Evolutionary conservation across 257 asterid genomes (phyloP).

Genomic region (Nemophila menziesii): DNA sequence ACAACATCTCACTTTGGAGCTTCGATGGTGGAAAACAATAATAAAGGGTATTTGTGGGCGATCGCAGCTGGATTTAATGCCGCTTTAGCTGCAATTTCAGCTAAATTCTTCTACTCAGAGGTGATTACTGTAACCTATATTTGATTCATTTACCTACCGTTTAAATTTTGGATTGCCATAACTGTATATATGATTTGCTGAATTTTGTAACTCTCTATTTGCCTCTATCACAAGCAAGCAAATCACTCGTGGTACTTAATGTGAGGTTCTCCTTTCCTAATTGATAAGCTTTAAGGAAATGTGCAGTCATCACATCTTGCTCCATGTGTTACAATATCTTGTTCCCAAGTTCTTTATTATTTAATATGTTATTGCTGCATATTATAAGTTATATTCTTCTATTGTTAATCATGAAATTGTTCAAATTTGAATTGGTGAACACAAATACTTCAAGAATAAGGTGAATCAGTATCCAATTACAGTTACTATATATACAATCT

Average conservation of each 20-base stretch:
- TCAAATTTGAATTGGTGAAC: too few species aligned
- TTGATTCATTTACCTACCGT: background rate
- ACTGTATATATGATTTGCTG: background rate
- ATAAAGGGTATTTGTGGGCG: slow-evolving; percentile 69
- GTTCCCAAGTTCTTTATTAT: too few species aligned
- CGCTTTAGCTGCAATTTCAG: slow-evolving; percentile 79
- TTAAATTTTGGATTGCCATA: background rate
- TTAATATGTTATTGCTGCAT: too few species aligned
- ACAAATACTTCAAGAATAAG: too few species aligned
- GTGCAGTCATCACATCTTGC: background rate
- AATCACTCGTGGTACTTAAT: too few species aligned
- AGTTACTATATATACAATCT: too few species aligned
- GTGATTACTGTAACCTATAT: slow-evolving; percentile 15
- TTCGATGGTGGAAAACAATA: slow-evolving; percentile 33
- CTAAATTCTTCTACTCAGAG: slow-evolving; percentile 65
- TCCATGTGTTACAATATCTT: background rate
- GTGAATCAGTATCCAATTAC: background rate
- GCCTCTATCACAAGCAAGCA: too few species aligned
- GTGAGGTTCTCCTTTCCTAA: too few species aligned
- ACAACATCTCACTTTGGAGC: slow-evolving; percentile 1
- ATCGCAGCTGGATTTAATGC: slow-evolving; percentile 81
- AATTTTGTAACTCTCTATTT: too few species aligned
- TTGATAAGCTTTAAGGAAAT: too few species aligned
- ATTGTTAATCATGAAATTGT: too few species aligned
- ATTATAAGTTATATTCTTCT: too few species aligned